Evolutionary conservation across 805 yeast species (phyloP).

Genomic region (Metschnikowia reukaufii): DNA sequence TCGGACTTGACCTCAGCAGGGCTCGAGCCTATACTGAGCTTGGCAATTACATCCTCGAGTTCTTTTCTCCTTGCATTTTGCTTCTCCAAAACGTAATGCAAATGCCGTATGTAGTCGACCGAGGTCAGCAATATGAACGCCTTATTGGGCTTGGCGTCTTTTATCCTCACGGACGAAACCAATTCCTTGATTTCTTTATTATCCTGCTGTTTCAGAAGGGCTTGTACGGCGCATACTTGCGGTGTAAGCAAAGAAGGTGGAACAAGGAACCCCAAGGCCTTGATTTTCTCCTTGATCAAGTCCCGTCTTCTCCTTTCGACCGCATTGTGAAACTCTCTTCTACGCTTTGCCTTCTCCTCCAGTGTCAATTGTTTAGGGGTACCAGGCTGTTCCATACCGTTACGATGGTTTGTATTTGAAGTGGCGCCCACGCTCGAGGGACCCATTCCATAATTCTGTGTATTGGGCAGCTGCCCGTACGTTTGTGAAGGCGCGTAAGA

Average conservation of each 20-base stretch:
- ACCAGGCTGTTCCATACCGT: slow-evolving; percentile 15
- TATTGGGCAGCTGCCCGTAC: slow-evolving; percentile 6
- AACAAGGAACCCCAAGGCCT: slow-evolving; percentile 75
- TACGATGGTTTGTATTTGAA: slow-evolving; percentile 7
- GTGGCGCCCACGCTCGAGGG: slow-evolving; percentile 9
- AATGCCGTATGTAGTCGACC: slow-evolving; percentile 73
- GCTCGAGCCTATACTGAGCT: slow-evolving; percentile 5
- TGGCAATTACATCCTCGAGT: slow-evolving; percentile 30
- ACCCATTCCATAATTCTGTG: slow-evolving; percentile 8
- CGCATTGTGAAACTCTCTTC: slow-evolving; percentile 90
- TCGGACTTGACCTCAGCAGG: not conserved
- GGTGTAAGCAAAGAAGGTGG: slow-evolving; percentile 70
- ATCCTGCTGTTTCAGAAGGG: slow-evolving; percentile 36
- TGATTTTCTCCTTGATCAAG: slow-evolving; percentile 82
- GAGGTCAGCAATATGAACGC: slow-evolving; percentile 73
- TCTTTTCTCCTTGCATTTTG: slow-evolving; percentile 52
- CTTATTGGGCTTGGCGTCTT: slow-evolving; percentile 79
- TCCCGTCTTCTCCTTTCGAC: slow-evolving; percentile 93
- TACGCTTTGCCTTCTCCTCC: slow-evolving; percentile 71
- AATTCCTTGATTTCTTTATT: slow-evolving; percentile 37
- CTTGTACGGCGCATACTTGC: slow-evolving; percentile 42
- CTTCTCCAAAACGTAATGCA: slow-evolving; percentile 56
- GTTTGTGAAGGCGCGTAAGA: slow-evolving; percentile 6
- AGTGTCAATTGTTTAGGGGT: slow-evolving; percentile 45
- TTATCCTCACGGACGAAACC: slow-evolving; percentile 43